Evolutionary conservation across 192 early-diverging fungal genomes (phyloP).

Genomic region (Linnemannia elongata): DNA sequence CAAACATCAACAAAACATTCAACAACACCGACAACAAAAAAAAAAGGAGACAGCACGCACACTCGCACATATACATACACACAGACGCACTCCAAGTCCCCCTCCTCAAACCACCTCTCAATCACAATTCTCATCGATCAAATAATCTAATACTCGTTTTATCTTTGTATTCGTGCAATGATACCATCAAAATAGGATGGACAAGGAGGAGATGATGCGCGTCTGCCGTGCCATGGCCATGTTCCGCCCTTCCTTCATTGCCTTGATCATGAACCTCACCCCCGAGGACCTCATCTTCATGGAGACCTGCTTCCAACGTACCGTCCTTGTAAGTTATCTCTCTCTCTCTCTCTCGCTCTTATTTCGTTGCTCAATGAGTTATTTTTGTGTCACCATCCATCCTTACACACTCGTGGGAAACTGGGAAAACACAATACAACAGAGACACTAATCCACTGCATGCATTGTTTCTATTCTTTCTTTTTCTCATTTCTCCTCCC

Average conservation of each 20-base stretch:
- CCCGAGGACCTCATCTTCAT: conserved; percentile 95
- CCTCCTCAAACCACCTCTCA: background rate
- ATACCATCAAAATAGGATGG: conserved; percentile 74
- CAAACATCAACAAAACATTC: background rate
- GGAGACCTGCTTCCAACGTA: conserved; percentile 97
- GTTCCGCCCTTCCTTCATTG: conserved; percentile 94
- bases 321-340: conserved; percentile 71
- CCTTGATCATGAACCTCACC: conserved; percentile 93
- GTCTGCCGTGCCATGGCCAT: conserved; percentile 90
- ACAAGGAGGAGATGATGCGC: conserved; percentile 87
- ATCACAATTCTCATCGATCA: background rate
- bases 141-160: background rate
- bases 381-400: background rate
- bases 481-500: background rate
- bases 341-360: conserved; percentile 7
- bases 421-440: background rate
- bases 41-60: background rate
- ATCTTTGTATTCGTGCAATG: background rate
- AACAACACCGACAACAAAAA: background rate
- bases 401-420: background rate
- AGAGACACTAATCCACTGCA: no score
- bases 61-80: background rate
- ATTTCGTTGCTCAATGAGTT: background rate
- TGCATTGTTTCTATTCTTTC: background rate
- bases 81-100: background rate